Evolutionary conservation across 805 yeast genomes (phyloP).

Genomic region (Debaryomyces maramus): DNA sequence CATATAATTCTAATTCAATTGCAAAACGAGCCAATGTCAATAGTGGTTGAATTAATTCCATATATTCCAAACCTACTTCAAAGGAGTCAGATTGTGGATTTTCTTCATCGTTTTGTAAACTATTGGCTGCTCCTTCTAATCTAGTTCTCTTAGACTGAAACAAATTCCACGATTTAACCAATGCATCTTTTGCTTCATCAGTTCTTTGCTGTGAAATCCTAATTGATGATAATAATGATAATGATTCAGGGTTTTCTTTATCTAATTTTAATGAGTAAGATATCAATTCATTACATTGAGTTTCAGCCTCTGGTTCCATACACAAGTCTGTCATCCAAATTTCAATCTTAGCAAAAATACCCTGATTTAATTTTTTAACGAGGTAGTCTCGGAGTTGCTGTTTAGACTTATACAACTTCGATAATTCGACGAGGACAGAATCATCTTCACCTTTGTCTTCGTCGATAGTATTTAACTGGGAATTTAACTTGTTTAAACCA

Average conservation of each 20-base stretch:
- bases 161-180: conserved; percentile 69
- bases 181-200: conserved; percentile 70
- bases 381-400: conserved; percentile 32
- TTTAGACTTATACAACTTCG: conserved; percentile 22
- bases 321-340: conserved; percentile 98
- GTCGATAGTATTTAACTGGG: conserved; percentile 35
- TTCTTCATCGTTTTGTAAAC: conserved; percentile 10
- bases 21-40: conserved; percentile 71
- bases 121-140: conserved; percentile 44
- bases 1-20: conserved; percentile 74
- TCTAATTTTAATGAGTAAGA: conserved; percentile 62
- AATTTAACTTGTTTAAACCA: conserved; percentile 55
- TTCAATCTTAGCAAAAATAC: conserved; percentile 82
- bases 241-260: conserved; percentile 69
- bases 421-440: conserved; percentile 23
- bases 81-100: conserved; percentile 36
- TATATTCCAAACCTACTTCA: conserved; percentile 52
- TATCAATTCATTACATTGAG: conserved; percentile 71
- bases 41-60: conserved; percentile 72
- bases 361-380: conserved; percentile 66
- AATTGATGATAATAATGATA: conserved; percentile 80
- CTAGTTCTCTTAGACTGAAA: conserved; percentile 52
- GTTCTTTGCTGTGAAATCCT: conserved; percentile 81
- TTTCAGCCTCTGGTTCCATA: conserved; percentile 89
- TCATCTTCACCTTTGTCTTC: conserved; percentile 23